Evolutionary conservation across 1,284 basidiomycete species (phyloP).

Genomic region (Boletus smithii): DNA sequence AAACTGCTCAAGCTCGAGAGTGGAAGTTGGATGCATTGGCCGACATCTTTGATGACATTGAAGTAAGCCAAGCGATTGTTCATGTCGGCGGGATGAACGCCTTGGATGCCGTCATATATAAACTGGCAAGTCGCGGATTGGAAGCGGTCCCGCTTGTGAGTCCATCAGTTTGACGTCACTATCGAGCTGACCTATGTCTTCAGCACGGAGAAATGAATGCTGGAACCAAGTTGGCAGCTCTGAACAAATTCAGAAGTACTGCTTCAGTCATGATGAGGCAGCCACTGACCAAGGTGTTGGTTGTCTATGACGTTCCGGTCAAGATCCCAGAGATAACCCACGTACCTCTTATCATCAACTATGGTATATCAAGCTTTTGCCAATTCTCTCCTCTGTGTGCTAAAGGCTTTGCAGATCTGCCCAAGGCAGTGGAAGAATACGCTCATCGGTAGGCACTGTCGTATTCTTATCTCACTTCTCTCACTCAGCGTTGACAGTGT

Average conservation of each 20-base stretch:
- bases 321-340: conserved; percentile 88
- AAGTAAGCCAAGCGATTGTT: conserved; percentile 80
- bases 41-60: conserved; percentile 90
- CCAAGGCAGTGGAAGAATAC: conserved; percentile 94
- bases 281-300: conserved; percentile 68
- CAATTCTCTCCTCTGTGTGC: neutral
- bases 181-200: conserved; percentile 10
- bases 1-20: conserved; percentile 86
- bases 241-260: conserved; percentile 75
- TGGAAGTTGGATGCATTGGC: conserved; percentile 97
- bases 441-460: conserved; percentile 69
- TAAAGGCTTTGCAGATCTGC: conserved; percentile 62
- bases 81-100: conserved; percentile 86
- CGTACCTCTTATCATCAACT: conserved; percentile 89
- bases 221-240: conserved; percentile 71
- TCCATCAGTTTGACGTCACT: neutral
- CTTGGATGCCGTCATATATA: conserved; percentile 85
- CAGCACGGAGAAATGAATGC: conserved; percentile 87
- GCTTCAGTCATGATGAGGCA: conserved; percentile 57
- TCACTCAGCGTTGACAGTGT: conserved; percentile 46
- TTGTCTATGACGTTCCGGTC: conserved; percentile 89
- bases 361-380: conserved; percentile 48
- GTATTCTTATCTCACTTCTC: neutral
- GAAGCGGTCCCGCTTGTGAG: conserved; percentile 61
- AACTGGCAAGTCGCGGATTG: conserved; percentile 79